Evolutionary conservation across 768 basidiomycete species (phyloP).

Genomic region (Chiua virens): DNA sequence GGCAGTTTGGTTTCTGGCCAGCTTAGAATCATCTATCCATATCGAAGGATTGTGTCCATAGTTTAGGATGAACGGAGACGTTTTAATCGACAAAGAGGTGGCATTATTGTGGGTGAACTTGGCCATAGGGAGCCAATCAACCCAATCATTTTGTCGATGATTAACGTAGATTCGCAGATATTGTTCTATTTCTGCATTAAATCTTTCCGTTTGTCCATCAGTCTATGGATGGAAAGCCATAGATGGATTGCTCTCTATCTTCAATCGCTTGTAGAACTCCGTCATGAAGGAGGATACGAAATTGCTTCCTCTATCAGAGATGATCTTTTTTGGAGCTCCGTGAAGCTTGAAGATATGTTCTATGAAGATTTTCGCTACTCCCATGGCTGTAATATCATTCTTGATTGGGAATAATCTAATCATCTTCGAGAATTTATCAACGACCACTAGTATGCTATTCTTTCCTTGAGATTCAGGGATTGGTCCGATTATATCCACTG

Average conservation of each 20-base stretch:
- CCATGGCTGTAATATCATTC: conserved; percentile 7
- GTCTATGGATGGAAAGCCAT: conserved; percentile 44
- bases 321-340: conserved; percentile 30
- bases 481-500: background rate
- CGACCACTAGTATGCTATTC: background rate
- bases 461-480: background rate
- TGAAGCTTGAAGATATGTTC: conserved; percentile 26
- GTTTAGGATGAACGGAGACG: too few species aligned
- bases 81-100: too few species aligned
- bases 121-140: too few species aligned
- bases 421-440: conserved; percentile 6
- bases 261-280: too few species aligned
- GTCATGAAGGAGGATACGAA: conserved; percentile 24
- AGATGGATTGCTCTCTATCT: conserved; percentile 18
- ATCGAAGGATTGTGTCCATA: too few species aligned
- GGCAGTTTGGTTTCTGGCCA: too few species aligned
- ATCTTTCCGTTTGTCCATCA: background rate
- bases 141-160: background rate
- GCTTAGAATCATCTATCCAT: too few species aligned
- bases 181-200: background rate
- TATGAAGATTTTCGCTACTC: conserved; percentile 16
- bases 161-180: background rate
- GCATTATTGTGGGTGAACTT: too few species aligned
- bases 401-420: background rate
- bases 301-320: conserved; percentile 23